Percentiles rank a stretch among this genome's conserved stretches.
Conservation (phyloP, 1,284 basidiomycete genomes). For the Thelephora terrestris region DNA sequence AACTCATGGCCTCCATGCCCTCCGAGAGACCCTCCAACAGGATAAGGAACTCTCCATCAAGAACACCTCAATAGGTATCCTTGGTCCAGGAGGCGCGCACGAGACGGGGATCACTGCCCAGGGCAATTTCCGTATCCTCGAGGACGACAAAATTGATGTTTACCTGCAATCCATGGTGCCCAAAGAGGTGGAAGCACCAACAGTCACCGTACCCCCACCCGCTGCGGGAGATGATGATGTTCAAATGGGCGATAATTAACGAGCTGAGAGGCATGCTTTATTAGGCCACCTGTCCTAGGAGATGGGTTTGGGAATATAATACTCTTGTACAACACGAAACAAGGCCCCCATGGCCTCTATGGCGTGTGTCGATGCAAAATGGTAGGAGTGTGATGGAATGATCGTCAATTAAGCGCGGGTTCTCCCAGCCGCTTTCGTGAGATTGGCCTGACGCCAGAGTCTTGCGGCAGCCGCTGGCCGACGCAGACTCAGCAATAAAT, state of each 20-base stretch:
- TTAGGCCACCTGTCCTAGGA: slow-evolving; percentile 4
- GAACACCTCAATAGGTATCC: slow-evolving; percentile 91
- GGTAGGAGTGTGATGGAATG: not conserved
- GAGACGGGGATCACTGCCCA: slow-evolving; percentile 42
- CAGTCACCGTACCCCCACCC: slow-evolving; percentile 26
- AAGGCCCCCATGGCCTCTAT: no score
- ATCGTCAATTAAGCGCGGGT: not conserved
- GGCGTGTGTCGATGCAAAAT: not conserved
- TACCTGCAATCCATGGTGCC: slow-evolving; percentile 66
- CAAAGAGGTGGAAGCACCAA: slow-evolving; percentile 36
- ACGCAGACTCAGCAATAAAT: slow-evolving; percentile 65
- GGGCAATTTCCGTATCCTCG: slow-evolving; percentile 70
- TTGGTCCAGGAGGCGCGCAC: slow-evolving; percentile 56
- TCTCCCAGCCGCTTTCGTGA: slow-evolving; percentile 5
- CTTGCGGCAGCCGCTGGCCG: slow-evolving; percentile 63
- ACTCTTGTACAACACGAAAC: not conserved
- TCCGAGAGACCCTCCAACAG: slow-evolving; percentile 93
- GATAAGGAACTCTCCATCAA: slow-evolving; percentile 88
- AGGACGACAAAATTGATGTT: slow-evolving; percentile 62
- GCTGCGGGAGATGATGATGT: slow-evolving; percentile 40
- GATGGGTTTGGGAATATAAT: slow-evolving; percentile 8
- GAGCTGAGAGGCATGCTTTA: slow-evolving; percentile 5
- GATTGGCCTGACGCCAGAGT: slow-evolving; percentile 39
- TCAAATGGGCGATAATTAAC: slow-evolving; percentile 51
- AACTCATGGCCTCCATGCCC: slow-evolving; percentile 84